Conservation (phyloP, 495 filamentous ascomycete genomes). For the Penicillium silybi region DNA sequence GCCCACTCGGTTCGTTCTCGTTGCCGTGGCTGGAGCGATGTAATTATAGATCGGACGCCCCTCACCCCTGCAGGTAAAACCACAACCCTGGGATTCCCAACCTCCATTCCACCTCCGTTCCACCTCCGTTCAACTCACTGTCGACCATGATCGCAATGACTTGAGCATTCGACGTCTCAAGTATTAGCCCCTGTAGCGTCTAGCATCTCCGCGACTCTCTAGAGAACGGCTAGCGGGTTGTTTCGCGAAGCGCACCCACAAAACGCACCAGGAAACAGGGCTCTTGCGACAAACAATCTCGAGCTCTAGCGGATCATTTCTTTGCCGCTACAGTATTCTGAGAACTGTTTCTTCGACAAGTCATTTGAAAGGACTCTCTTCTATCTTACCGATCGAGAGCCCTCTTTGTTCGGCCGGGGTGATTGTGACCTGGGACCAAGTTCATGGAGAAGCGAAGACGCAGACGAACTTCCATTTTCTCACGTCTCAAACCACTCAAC, state of each 20-base stretch:
- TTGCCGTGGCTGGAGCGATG: constrained; percentile 12
- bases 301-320: neutral
- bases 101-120: constrained; percentile 6
- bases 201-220: neutral
- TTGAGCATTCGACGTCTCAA: neutral
- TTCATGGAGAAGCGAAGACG: constrained; percentile 22
- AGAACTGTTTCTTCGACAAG: neutral
- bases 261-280: neutral
- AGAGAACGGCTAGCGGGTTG: neutral
- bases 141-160: constrained; percentile 1
- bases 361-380: neutral
- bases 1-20: constrained; percentile 5
- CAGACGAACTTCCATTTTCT: neutral
- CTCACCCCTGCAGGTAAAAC: constrained; percentile 39
- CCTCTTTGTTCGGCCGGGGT: neutral
- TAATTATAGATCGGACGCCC: constrained; percentile 35
- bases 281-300: neutral
- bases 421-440: constrained; percentile 1
- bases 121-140: constrained; percentile 1
- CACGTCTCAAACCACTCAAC: neutral
- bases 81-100: constrained; percentile 32
- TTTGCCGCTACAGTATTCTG: neutral
- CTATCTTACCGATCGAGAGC: neutral
- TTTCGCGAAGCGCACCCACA: neutral
- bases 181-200: neutral